Conservation (phyloP, 2,329 filamentous ascomycete species). For the Penicillium sp. region DNA sequence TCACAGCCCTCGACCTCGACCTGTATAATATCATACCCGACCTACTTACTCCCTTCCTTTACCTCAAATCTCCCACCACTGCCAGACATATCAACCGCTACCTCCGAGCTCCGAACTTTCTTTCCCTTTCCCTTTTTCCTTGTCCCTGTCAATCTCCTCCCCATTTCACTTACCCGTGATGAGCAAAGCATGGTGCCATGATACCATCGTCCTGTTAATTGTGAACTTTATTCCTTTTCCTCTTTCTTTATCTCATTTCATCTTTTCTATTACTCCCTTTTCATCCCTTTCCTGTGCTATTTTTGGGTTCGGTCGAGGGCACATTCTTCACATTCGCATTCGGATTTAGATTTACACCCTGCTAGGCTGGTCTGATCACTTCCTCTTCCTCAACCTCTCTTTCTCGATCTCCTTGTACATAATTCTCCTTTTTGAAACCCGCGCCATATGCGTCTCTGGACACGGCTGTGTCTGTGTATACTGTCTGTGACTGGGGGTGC, state of each 20-base stretch:
- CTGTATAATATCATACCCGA: slow-evolving; percentile 35
- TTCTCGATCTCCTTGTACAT: slow-evolving; percentile 38
- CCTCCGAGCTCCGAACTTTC: neutral
- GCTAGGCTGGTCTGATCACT: slow-evolving; percentile 4
- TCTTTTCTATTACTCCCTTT: neutral
- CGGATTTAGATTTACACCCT: slow-evolving; percentile 18
- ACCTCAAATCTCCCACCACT: neutral
- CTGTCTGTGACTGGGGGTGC: slow-evolving; percentile 26
- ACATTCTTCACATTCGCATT: slow-evolving; percentile 23
- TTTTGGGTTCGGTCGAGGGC: slow-evolving; percentile 21
- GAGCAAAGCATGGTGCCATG: slow-evolving; percentile 34
- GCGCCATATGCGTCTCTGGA: slow-evolving; percentile 19
- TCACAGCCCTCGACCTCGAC: slow-evolving; percentile 30
- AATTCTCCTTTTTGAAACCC: slow-evolving; percentile 26
- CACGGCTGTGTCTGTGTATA: slow-evolving; percentile 18
- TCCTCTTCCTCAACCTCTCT: no score
- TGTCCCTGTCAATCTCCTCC: neutral
- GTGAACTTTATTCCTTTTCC: slow-evolving; percentile 7
- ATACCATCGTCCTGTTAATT: slow-evolving; percentile 27
- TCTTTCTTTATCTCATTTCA: neutral
- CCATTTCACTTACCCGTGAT: slow-evolving; percentile 23
- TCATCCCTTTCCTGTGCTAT: slow-evolving; percentile 14
- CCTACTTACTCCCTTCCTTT: slow-evolving; percentile 14
- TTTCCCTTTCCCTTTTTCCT: slow-evolving; percentile 17
- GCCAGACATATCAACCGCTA: neutral